Evolutionary conservation across 78 protist species (phyloP).

Genomic region (Dictyostelium brefeldianum): DNA sequence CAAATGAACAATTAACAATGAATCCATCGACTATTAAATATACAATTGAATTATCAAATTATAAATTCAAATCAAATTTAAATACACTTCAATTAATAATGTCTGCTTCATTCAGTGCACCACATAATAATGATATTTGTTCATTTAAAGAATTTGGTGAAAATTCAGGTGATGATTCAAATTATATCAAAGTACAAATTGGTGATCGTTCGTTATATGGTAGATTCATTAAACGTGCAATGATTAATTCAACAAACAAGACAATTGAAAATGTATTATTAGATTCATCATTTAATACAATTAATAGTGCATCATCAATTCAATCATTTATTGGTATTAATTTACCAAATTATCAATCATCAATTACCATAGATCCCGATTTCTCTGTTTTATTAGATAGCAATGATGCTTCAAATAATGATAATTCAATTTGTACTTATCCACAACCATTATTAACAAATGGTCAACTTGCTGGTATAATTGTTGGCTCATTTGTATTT

Average conservation of each 20-base stretch:
- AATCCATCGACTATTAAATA: not conserved
- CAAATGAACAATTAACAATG: not conserved
- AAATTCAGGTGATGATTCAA: not conserved
- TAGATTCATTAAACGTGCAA: not conserved
- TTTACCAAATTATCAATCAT: not conserved
- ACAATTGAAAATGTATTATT: not conserved
- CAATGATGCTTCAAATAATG: not conserved
- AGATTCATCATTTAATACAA: not conserved
- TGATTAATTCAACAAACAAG: not conserved
- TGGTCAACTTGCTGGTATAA: not conserved
- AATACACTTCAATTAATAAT: not conserved
- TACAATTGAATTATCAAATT: not conserved
- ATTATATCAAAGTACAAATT: not conserved
- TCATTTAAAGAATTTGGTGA: not conserved
- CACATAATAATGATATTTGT: not conserved
- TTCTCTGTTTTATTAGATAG: not conserved
- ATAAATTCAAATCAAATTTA: not conserved
- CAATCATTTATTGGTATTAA: not conserved
- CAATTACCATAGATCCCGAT: not conserved
- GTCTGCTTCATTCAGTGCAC: not conserved
- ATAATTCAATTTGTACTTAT: not conserved
- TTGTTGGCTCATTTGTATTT: not conserved
- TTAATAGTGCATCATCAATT: not conserved
- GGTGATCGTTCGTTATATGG: not conserved
- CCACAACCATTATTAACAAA: not conserved